Conservation (phyloP, 352 stramenopile genomes). For the Phytophthora sojae region DNA sequence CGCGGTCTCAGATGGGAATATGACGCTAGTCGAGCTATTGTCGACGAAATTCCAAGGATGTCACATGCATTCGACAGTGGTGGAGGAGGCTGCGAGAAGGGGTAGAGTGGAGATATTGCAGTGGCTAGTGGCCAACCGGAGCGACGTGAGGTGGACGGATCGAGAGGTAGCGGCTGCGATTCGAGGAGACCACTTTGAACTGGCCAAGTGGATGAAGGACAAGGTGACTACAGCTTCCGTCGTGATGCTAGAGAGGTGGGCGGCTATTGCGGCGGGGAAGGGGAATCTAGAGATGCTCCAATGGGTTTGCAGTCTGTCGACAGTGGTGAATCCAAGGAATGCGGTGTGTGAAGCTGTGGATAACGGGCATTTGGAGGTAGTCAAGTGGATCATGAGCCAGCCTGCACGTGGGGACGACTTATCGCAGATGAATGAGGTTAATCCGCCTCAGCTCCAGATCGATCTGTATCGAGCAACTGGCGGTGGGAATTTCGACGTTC, state of each 20-base stretch:
- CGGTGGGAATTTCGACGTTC: constrained; percentile 10
- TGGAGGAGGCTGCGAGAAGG: constrained; percentile 8
- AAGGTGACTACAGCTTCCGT: neutral
- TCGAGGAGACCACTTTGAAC: constrained; percentile 10
- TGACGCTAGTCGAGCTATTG: constrained; percentile 13
- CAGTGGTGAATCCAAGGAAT: neutral
- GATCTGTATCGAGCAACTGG: constrained; percentile 2
- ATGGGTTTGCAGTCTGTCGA: constrained; percentile 26
- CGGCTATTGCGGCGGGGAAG: constrained; percentile 2
- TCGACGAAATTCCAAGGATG: constrained; percentile 10
- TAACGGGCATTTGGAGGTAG: constrained; percentile 19
- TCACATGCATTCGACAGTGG: constrained; percentile 1
- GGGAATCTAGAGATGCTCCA: constrained; percentile 18
- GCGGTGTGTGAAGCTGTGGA: constrained; percentile 5
- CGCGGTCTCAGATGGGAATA: constrained; percentile 3
- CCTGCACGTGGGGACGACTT: neutral
- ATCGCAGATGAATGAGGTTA: neutral
- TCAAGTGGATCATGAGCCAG: constrained; percentile 18
- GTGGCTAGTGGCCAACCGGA: constrained; percentile 13
- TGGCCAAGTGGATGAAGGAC: constrained; percentile 23
- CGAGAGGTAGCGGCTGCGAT: constrained; percentile 9
- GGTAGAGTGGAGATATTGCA: constrained; percentile 8
- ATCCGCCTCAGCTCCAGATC: neutral
- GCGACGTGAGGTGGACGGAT: constrained; percentile 11
- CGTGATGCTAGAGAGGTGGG: constrained; percentile 12